These are phyloP conservation scores for Solanum chacoense DNA, from an alignment of 305 asterid species.

Conservation along the genomic window DNA sequence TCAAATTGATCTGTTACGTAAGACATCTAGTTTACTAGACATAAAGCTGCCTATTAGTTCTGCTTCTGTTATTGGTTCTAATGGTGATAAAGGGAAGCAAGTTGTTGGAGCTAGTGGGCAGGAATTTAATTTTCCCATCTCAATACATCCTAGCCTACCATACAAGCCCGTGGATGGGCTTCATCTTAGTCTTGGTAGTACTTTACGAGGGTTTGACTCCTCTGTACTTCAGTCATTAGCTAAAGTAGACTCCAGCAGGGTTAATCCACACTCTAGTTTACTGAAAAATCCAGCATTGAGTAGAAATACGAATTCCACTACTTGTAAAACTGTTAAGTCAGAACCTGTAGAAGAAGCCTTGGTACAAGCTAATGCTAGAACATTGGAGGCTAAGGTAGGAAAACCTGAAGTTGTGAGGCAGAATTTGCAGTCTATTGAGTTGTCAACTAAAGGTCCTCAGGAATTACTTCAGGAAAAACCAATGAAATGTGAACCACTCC, in stretches of 20 bases:
- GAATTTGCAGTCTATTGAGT: constrained; percentile 14
- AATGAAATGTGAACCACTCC: constrained; percentile 44
- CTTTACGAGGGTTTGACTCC: constrained; percentile 18
- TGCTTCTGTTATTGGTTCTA: constrained; percentile 11
- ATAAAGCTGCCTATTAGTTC: constrained; percentile 24
- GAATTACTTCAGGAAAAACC: constrained; percentile 24
- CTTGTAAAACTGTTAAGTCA: constrained; percentile 33
- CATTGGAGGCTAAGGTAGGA: constrained; percentile 21
- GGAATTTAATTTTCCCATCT: constrained; percentile 18
- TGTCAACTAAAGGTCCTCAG: constrained; percentile 16
- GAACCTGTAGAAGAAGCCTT: constrained; percentile 58
- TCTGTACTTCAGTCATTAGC: constrained; percentile 15
- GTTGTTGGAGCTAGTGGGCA: constrained; percentile 16
- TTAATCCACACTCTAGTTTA: constrained; percentile 17
- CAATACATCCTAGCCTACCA: constrained; percentile 15
- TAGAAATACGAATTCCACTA: constrained; percentile 17
- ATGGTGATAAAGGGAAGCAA: constrained; percentile 39
- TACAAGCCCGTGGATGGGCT: constrained; percentile 41
- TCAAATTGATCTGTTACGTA: constrained; percentile 14
- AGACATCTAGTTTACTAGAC: constrained; percentile 7
- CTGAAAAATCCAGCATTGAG: constrained; percentile 16
- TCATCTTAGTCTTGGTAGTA: constrained; percentile 52
- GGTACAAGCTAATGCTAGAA: constrained; percentile 23
- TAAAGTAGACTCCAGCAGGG: constrained; percentile 15
- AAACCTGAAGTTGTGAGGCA: constrained; percentile 39